Percentiles rank a stretch among this genome's conserved stretches.
Evolutionary conservation across 768 basidiomycete genomes (phyloP).

Genomic region (Serendipita indica): DNA sequence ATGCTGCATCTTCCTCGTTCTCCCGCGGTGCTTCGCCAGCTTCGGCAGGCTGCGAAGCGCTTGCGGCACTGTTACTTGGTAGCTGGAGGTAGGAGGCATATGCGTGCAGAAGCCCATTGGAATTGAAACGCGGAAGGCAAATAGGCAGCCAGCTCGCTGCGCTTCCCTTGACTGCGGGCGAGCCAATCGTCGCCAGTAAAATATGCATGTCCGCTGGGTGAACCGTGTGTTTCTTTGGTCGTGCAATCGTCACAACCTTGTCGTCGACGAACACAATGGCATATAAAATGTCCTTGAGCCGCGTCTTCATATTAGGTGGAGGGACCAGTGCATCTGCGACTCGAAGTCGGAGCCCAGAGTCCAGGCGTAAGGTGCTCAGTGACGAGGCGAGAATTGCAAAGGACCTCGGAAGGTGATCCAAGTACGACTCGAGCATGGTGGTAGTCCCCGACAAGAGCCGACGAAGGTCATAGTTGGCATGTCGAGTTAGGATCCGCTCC

Average conservation of each 20-base stretch:
- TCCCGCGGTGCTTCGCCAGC: slow-evolving; percentile 15
- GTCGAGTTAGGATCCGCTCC: slow-evolving; percentile 67
- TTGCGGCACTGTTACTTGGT: neutral
- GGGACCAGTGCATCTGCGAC: slow-evolving; percentile 75
- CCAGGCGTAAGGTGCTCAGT: slow-evolving; percentile 64
- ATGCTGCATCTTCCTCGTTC: slow-evolving; percentile 8
- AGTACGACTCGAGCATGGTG: slow-evolving; percentile 56
- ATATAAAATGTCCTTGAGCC: slow-evolving; percentile 69
- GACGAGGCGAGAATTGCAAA: slow-evolving; percentile 71
- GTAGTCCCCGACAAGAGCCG: slow-evolving; percentile 69
- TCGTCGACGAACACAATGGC: slow-evolving; percentile 69
- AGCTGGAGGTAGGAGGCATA: slow-evolving; percentile 51
- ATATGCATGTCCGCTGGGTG: slow-evolving; percentile 86
- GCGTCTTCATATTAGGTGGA: slow-evolving; percentile 52
- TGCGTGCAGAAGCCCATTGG: slow-evolving; percentile 77
- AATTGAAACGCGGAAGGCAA: slow-evolving; percentile 89
- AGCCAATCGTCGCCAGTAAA: slow-evolving; percentile 76
- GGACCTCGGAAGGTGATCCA: slow-evolving; percentile 58
- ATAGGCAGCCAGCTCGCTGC: slow-evolving; percentile 89
- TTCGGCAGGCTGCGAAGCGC: slow-evolving; percentile 24
- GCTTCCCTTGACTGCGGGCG: slow-evolving; percentile 52
- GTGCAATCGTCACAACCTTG: slow-evolving; percentile 68
- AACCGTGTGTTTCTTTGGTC: slow-evolving; percentile 88
- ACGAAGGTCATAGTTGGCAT: slow-evolving; percentile 83
- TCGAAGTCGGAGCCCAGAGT: slow-evolving; percentile 49